A percentile compares a stretch with the other conserved stretches of the same genome.
These are phyloP conservation scores for Teunomyces funiuensis DNA, from an alignment of 805 yeast genomes.

Conservation along the genomic window DNA sequence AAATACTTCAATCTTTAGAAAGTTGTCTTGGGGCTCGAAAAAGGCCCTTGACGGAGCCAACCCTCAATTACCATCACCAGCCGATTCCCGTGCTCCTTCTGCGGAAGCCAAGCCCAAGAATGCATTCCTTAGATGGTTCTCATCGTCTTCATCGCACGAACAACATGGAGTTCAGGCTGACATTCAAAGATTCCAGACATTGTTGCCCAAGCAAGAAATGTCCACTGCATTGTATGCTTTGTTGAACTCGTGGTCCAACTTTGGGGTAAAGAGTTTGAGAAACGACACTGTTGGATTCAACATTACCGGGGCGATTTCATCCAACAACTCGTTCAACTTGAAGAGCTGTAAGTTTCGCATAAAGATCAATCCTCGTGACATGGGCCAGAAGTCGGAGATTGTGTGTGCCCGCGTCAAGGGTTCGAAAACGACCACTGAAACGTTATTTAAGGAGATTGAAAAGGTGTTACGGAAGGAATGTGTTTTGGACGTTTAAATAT, in stretches of 20 bases:
- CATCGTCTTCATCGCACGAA: slow-evolving; percentile 30
- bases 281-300: slow-evolving; percentile 42
- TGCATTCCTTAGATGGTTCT: slow-evolving; percentile 42
- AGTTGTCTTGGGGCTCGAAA: slow-evolving; percentile 50
- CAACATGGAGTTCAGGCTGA: slow-evolving; percentile 22
- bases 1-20: slow-evolving; percentile 46
- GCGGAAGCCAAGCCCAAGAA: slow-evolving; percentile 26
- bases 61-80: slow-evolving; percentile 35
- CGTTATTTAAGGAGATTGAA: slow-evolving; percentile 60
- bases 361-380: slow-evolving; percentile 43
- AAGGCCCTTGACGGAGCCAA: slow-evolving; percentile 31
- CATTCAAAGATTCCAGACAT: slow-evolving; percentile 35
- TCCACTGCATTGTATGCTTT: slow-evolving; percentile 63
- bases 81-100: slow-evolving; percentile 28
- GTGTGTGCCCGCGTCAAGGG: slow-evolving; percentile 65
- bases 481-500: slow-evolving; percentile 40
- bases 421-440: slow-evolving; percentile 58
- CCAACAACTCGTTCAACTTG: slow-evolving; percentile 59
- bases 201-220: slow-evolving; percentile 54
- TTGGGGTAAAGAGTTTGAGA: slow-evolving; percentile 61
- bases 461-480: slow-evolving; percentile 66
- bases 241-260: slow-evolving; percentile 65
- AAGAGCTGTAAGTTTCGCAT: slow-evolving; percentile 66
- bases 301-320: slow-evolving; percentile 63
- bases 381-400: slow-evolving; percentile 49